A percentile compares a stretch with the other conserved stretches of the same genome.
These are phyloP conservation scores for Acacia pycnantha DNA, from an alignment of 331 rosid species.

Conservation along the genomic window DNA sequence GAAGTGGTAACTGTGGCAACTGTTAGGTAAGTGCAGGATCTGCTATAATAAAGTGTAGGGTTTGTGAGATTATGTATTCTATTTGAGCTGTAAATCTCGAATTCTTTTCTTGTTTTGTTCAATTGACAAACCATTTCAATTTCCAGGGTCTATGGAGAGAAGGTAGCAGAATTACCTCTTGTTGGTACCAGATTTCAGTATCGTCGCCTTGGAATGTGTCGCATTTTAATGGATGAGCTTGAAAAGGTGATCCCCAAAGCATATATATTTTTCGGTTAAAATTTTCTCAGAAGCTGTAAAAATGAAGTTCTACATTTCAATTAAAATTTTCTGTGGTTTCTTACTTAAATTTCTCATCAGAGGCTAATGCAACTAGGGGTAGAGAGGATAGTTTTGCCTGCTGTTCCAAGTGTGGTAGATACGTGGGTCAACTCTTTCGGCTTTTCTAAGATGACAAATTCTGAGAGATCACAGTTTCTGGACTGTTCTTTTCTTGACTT, in stretches of 20 bases:
- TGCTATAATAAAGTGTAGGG: neutral
- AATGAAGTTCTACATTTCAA: neutral
- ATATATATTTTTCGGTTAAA: neutral
- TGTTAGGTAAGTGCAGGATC: conserved; percentile 57
- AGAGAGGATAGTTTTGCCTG: conserved; percentile 84
- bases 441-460: conserved; percentile 57
- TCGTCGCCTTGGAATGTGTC: conserved; percentile 94
- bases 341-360: conserved; percentile 43
- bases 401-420: conserved; percentile 69
- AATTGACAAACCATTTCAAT: conserved; percentile 19
- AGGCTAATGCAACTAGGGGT: conserved; percentile 68
- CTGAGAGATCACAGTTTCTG: conserved; percentile 65
- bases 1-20: conserved; percentile 77
- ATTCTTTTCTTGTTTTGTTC: neutral
- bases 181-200: conserved; percentile 70
- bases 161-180: conserved; percentile 88
- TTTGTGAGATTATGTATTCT: conserved; percentile 25
- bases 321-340: neutral
- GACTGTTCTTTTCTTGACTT: conserved; percentile 74
- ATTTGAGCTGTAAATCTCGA: conserved; percentile 19
- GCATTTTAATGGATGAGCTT: conserved; percentile 71
- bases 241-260: conserved; percentile 56
- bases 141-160: conserved; percentile 67
- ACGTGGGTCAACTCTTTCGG: conserved; percentile 83
- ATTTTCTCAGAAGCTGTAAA: neutral